Evolutionary conservation across 2,329 filamentous ascomycete species (phyloP), one percentile per base, ranked within the genome.

Genomic region (Orbilia brochopaga): DNA sequence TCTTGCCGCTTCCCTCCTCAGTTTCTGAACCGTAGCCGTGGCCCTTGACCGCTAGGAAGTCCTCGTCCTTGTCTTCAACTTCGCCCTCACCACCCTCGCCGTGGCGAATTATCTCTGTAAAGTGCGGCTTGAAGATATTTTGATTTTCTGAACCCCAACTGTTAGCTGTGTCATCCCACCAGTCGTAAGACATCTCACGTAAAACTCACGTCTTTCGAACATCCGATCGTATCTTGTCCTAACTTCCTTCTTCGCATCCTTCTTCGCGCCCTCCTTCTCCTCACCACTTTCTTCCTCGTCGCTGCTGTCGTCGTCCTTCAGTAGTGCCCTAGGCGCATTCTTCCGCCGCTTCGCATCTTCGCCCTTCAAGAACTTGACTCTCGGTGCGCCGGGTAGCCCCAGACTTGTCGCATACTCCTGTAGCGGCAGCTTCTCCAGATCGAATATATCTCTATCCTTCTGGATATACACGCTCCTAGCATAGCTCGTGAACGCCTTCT

Each of bases 141-240:
- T 97, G 93, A 80, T 99, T 99, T 76, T 76, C 73, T 75, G 44
- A 2, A 48, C 4, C 40, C 5, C 21, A 24, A 19, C 10, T 32
- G 46, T 75, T 46, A 75, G 62, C 10, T 27, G 3, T 6, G 11
- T 17, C 35, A 6, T 23, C 11, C 11, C 21, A 11, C 27, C 27
- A 32, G 27, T 32, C 6, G 1, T 6, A 54, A 19, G 1, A 27
- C 17, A n/a, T 17, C 5, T n/a, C 35, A 17, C 4, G 15, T 23
- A 42, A 21, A 42, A 61, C 62, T 74, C 54, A 75, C 89, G 90
- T 72, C 94, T 85, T 82, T 97, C 93, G 80, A 97, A 97, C 94
- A 99, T 97, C 76, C 91, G 89, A 80, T 99, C 92, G 79, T 96
- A 95, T 80, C 96, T 97, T 32, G 95, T 99, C 73, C 92, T 86